Evolutionary conservation across 208 protist genomes (phyloP), one percentile per base, ranked within the genome.

Genomic region (Leishmania arabica): DNA sequence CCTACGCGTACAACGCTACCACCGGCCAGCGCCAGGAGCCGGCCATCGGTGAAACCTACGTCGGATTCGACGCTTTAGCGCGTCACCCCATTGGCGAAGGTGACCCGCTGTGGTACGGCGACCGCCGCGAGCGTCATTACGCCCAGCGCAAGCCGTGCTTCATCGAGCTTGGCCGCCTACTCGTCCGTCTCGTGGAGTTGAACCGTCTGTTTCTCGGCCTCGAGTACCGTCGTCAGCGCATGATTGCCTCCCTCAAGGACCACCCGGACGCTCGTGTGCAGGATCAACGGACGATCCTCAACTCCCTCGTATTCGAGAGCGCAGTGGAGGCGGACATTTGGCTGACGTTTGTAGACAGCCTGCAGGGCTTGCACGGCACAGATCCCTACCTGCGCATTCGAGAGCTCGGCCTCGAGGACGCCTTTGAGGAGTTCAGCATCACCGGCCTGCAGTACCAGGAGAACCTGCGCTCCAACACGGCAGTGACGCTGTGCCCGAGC

Each of bases 401-500:
- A 24, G 82, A 83, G 70, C 86, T 95, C 9, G 91, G 92, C 66
- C 88, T 96, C 1, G 89, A 95, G 75, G 90, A 92, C 62, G 89
- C 88, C 54, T 96, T 92, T 80, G 92, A 95, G 70, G 90, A 96
- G 81, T 97, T 93, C 83, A 94, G 89, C 75, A 92, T 96, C 78
- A 94, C 91, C 5, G 88, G 84, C 34, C 62, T 91, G 51, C 91
- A 95, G 84, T 97, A 90, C 71, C 92, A 96, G 80, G 91, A 95
- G 69, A 96, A 96, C 75, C 69, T 96, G 62, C 69, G 86, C 51
- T 73, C 78, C 17, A 91, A 93, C 79, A 84, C 85, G 8, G 84
- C 89, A 40, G 76, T 92, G 58, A 77, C 82, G 73, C 58, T 93
- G 45, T 95, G 92, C 75, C 85, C 86, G 27, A 80, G 82, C 66